Conservation (phyloP, 768 basidiomycete genomes). For the Leccinum sublutescens region DNA sequence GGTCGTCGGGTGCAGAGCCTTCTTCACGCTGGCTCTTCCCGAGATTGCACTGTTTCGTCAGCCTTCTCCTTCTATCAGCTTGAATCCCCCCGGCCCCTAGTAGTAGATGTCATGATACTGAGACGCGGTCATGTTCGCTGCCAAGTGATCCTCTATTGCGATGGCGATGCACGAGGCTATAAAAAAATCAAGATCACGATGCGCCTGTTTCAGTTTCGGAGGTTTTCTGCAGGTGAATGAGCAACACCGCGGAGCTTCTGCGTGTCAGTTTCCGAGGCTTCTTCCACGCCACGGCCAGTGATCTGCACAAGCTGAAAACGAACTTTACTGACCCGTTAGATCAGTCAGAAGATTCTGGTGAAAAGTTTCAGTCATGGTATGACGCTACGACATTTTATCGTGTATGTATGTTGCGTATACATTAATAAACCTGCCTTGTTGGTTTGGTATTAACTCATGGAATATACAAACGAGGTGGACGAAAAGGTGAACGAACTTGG, state of each 20-base stretch:
- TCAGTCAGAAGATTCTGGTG: neutral
- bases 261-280: neutral
- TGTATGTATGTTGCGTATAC: neutral
- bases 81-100: no score
- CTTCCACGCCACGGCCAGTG: neutral
- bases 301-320: no score
- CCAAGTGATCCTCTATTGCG: neutral
- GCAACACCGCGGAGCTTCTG: neutral
- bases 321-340: no score
- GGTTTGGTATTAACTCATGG: neutral
- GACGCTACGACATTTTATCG: neutral
- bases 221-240: neutral
- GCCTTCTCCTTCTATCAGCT: neutral
- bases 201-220: no score
- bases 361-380: neutral
- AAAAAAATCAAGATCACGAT: neutral
- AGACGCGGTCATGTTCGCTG: neutral
- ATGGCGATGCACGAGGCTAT: neutral
- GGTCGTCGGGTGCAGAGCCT: neutral
- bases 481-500: neutral
- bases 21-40: no score
- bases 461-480: neutral
- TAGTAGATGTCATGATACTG: no score
- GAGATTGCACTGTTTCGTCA: no score
- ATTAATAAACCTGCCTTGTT: neutral